phyloP scores from a whole-genome alignment of 306 rosid genomes.

The Quercus rubra region DNA sequence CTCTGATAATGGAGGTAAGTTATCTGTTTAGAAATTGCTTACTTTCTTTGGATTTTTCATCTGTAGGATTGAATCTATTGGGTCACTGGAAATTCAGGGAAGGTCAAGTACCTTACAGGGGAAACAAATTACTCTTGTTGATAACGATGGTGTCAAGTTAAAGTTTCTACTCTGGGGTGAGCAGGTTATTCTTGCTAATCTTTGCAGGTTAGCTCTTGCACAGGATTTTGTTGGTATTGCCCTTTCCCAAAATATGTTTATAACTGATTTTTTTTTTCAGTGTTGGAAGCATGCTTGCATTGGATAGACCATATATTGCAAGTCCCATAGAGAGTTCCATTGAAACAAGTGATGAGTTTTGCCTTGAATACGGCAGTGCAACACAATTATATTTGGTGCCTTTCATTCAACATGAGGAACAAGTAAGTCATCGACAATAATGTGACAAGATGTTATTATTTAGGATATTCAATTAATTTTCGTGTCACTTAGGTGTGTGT shows the following conservation, averaged over 20 bases:
- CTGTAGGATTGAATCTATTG: conserved; percentile 73
- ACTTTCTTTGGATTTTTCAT: conserved; percentile 13
- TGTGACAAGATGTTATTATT: conserved; percentile 2
- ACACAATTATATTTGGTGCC: conserved; percentile 89
- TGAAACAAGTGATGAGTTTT: conserved; percentile 49
- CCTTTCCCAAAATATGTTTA: conserved; percentile 2
- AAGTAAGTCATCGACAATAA: conserved; percentile 45
- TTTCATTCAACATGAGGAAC: conserved; percentile 77
- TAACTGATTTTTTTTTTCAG: conserved; percentile 34
- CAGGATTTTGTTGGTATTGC: conserved; percentile 1
- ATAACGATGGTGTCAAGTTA: conserved; percentile 52
- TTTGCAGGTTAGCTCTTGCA: conserved; percentile 60
- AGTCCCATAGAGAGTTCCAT: conserved; percentile 40
- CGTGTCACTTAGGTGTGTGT: conserved; percentile 53
- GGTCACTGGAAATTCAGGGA: conserved; percentile 55
- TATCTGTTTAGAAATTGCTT: background rate
- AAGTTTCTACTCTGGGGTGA: conserved; percentile 85
- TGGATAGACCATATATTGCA: conserved; percentile 73
- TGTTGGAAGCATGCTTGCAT: conserved; percentile 85
- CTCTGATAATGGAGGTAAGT: background rate
- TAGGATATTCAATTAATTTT: conserved; percentile 17
- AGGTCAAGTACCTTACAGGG: conserved; percentile 40
- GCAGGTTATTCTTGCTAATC: conserved; percentile 76
- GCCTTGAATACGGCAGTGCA: conserved; percentile 89
- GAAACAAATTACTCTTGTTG: conserved; percentile 75